Evolutionary conservation across 2,329 filamentous ascomycete species (phyloP).

Genomic region (Kalaharituber pfeilii): DNA sequence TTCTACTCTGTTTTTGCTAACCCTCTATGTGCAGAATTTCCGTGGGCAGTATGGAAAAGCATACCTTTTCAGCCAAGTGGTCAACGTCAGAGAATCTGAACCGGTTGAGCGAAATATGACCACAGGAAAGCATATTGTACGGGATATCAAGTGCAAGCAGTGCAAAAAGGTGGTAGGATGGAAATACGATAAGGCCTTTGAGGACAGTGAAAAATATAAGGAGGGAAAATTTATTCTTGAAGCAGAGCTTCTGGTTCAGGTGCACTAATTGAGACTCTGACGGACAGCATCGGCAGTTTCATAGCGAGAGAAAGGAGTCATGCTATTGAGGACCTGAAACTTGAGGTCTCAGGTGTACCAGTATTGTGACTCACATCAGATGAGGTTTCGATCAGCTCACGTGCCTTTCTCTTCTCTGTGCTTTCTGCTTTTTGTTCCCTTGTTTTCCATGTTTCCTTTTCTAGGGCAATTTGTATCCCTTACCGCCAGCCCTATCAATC

Average conservation of each 20-base stretch:
- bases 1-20: constrained; percentile 5
- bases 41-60: constrained; percentile 96
- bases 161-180: constrained; percentile 89
- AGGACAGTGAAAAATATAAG: constrained; percentile 88
- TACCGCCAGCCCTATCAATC: no score
- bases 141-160: constrained; percentile 79
- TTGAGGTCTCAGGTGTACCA: no score
- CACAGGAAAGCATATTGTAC: constrained; percentile 81
- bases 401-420: no score
- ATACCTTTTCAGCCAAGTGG: constrained; percentile 85
- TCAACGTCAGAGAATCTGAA: constrained; percentile 71
- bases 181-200: constrained; percentile 98
- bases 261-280: no score
- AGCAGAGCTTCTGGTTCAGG: constrained; percentile 70
- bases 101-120: constrained; percentile 96
- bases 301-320: no score
- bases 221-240: constrained; percentile 97
- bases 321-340: no score
- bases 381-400: no score
- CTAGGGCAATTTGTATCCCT: no score
- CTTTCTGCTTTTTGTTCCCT: no score
- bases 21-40: constrained; percentile 55
- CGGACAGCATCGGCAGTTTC: no score
- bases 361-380: no score
- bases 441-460: no score